Evolutionary conservation across 805 yeast genomes (phyloP), one percentile per base, ranked within the genome.

Genomic region (Yamadazyma olivae): DNA sequence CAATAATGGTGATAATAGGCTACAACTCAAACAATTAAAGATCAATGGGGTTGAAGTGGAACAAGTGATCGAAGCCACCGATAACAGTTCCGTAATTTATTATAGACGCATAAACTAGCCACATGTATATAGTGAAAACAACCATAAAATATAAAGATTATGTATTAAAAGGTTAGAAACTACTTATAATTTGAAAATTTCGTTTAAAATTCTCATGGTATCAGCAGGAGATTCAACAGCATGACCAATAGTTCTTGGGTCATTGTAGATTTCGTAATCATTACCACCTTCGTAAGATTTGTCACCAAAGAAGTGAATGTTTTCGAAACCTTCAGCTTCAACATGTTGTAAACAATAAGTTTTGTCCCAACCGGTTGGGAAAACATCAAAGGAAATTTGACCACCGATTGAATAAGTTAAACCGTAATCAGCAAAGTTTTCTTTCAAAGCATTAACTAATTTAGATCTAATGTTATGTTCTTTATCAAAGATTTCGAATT

Each of bases 291-390:
- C 66, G 75, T 84, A 84, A 49, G 96, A 77, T 77, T 93, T 93
- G 77, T 93, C 99, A 70, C 99, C 99, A 60, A 93, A 93, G 81
- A 93, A 93, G 74, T 93, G 98, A 55, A 93, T 88, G 53, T 79
- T 75, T 56, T 80, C 74, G 72, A 90, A 93, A 48, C 83, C 80
- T 67, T 91, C 96, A 42, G 73, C 65, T 55, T 70, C 87, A 53
- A 93, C 90, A 68, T 91, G 99, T 67, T 83, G 89, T 61, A 93
- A 78, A 67, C 95, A 87, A 74, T 91, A 93, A 44, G 99, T 93
- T 79, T 93, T 93, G 70, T 93, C 99, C 99, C 99, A 93, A 59
- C 99, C 99, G 46, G 96, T 87, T 73, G 99, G 99, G 91, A 93
- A 93, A 47, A 93, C 98, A 58, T 93, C 99, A 56, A 93, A 93